Conservation (phyloP, 2,329 filamentous ascomycete species). For the Emmonsiellopsis sp. region DNA sequence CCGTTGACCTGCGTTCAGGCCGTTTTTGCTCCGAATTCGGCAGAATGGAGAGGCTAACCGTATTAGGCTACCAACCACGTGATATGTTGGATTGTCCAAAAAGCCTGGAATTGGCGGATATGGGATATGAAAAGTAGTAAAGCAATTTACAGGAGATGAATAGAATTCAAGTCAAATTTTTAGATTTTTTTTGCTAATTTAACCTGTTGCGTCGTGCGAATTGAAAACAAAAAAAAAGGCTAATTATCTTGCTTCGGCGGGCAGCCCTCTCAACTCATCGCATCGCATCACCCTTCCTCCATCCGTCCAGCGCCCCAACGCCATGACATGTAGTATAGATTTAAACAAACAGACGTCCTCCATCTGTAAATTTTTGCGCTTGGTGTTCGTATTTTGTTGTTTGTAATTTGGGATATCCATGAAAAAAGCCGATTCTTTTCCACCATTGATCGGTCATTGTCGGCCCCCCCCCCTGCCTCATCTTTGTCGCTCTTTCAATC, state of each 20-base stretch:
- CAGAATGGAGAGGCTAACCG: not conserved
- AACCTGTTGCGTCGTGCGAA: not conserved
- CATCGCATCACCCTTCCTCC: constrained; percentile 20
- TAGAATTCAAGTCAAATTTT: not conserved
- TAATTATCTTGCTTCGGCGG: constrained; percentile 6
- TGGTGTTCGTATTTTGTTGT: not conserved
- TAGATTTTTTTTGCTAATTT: constrained; percentile 15
- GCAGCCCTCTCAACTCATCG: not conserved
- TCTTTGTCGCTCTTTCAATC: constrained; percentile 2
- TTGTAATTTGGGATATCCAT: not conserved
- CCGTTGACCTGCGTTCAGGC: no score
- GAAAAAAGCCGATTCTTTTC: not conserved
- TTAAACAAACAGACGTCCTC: constrained; percentile 7
- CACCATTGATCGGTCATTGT: not conserved
- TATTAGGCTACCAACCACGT: not conserved
- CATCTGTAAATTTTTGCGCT: constrained; percentile 11
- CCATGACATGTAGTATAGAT: constrained; percentile 27
- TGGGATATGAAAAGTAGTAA: not conserved
- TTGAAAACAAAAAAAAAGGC: not conserved
- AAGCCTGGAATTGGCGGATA: not conserved
- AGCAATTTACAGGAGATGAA: not conserved
- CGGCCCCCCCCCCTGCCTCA: not conserved
- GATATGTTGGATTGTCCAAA: not conserved
- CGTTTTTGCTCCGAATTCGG: not conserved
- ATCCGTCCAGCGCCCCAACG: constrained; percentile 34